Conservation (phyloP, 2,329 filamentous ascomycete species). For the Fusarium anthophilum region DNA sequence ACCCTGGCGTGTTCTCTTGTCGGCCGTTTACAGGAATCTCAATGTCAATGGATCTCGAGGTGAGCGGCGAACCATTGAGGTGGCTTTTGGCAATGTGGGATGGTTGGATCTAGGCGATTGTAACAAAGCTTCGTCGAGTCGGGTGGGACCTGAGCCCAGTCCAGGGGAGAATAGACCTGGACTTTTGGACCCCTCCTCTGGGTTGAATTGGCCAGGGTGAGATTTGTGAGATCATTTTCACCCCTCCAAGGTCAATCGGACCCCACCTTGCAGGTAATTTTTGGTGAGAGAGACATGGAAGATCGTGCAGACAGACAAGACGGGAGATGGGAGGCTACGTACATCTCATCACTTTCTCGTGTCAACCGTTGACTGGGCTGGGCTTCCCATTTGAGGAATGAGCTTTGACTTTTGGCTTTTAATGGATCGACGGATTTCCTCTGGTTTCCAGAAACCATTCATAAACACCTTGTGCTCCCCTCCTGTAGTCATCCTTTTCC, state of each 20-base stretch:
- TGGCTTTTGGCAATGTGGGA: constrained; percentile 17
- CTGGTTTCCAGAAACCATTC: constrained; percentile 27
- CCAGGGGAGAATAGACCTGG: background rate
- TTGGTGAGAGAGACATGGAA: constrained; percentile 25
- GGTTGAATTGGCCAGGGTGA: constrained; percentile 17
- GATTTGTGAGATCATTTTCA: constrained; percentile 30
- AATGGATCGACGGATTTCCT: constrained; percentile 23
- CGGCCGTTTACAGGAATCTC: constrained; percentile 6
- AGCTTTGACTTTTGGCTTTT: constrained; percentile 14
- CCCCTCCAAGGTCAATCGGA: constrained; percentile 26
- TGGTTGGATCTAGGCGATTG: constrained; percentile 32
- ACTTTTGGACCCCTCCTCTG: constrained; percentile 11
- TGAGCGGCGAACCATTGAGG: constrained; percentile 20
- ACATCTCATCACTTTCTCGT: constrained; percentile 31
- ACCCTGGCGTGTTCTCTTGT: constrained; percentile 2
- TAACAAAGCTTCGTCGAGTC: constrained; percentile 1
- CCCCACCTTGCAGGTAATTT: constrained; percentile 36
- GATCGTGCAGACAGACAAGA: constrained; percentile 18
- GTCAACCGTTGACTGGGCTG: constrained; percentile 32
- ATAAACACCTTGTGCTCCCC: constrained; percentile 36
- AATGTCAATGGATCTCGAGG: constrained; percentile 15
- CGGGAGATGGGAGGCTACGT: constrained; percentile 20
- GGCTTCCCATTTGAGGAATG: background rate
- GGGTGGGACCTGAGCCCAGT: constrained; percentile 6
- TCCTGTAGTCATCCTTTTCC: constrained; percentile 1